These are phyloP conservation scores for Xerocomus brunneocitrinus DNA, from an alignment of 768 basidiomycete genomes.

Conservation along the genomic window DNA sequence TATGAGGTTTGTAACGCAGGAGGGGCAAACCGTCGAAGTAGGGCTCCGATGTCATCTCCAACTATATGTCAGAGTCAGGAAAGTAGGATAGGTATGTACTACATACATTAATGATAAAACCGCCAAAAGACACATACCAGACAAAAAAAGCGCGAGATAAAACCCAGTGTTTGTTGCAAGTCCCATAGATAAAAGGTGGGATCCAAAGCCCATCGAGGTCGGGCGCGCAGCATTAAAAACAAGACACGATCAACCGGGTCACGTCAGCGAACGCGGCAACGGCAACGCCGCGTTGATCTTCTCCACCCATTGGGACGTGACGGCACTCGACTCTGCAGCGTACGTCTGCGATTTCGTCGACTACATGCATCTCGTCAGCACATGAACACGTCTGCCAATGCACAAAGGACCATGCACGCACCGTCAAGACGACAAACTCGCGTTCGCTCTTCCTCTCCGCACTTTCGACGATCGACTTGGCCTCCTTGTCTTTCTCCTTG, in stretches of 20 bases:
- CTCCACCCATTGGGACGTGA: conserved; percentile 36
- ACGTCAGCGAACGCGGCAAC: conserved; percentile 12
- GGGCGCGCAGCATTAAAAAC: not conserved
- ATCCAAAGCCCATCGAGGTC: not conserved
- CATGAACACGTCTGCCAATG: not conserved
- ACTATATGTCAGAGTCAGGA: not conserved
- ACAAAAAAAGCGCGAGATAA: not conserved
- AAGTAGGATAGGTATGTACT: not conserved
- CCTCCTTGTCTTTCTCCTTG: conserved; percentile 45
- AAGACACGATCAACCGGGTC: not conserved
- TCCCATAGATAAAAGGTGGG: not conserved
- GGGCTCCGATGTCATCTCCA: not conserved
- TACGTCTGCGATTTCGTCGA: conserved; percentile 44
- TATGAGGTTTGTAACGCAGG: too few relatives aligned
- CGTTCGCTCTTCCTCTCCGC: conserved; percentile 52
- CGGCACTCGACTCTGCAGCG: conserved; percentile 34
- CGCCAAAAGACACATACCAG: not conserved
- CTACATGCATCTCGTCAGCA: conserved; percentile 26
- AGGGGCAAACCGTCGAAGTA: too few relatives aligned
- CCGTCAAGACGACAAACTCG: conserved; percentile 59
- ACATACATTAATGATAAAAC: not conserved
- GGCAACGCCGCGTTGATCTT: conserved; percentile 36
- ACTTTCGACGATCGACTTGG: conserved; percentile 39
- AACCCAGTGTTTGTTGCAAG: not conserved
- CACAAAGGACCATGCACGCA: conserved; percentile 27